phyloP scores from a whole-genome alignment of 2,329 filamentous ascomycete genomes.

The Colletotrichum sansevieriae region DNA sequence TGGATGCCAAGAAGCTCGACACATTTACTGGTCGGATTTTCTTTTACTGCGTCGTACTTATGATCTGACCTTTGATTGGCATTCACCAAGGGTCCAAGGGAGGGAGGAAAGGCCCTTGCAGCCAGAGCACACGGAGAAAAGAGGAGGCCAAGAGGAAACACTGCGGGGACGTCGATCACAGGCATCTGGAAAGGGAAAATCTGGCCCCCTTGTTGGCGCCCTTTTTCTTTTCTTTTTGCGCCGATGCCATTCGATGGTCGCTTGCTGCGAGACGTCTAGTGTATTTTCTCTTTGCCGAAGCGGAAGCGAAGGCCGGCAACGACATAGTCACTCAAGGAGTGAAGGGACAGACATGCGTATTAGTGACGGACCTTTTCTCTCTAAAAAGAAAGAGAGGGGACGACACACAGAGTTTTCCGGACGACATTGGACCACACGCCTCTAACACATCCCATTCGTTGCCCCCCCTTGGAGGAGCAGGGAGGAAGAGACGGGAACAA shows the following conservation, averaged over 20 bases:
- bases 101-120: neutral
- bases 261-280: neutral
- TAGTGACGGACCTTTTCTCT: neutral
- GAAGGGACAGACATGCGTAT: no score
- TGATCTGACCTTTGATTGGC: neutral
- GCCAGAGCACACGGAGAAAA: neutral
- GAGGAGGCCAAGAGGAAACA: slow-evolving; percentile 19
- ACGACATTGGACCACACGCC: slow-evolving; percentile 21
- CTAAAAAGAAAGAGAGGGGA: neutral
- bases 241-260: neutral
- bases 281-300: neutral
- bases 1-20: slow-evolving; percentile 3
- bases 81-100: neutral
- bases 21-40: neutral
- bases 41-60: neutral
- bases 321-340: neutral
- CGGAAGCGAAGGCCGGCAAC: slow-evolving; percentile 16
- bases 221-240: neutral
- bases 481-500: slow-evolving; percentile 9
- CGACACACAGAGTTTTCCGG: slow-evolving; percentile 27
- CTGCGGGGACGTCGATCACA: slow-evolving; percentile 36
- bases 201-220: slow-evolving; percentile 14
- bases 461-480: neutral
- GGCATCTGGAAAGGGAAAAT: slow-evolving; percentile 20
- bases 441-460: neutral